Conservation (phyloP, 192 early-diverging fungal species). For the Podila horticola region DNA sequence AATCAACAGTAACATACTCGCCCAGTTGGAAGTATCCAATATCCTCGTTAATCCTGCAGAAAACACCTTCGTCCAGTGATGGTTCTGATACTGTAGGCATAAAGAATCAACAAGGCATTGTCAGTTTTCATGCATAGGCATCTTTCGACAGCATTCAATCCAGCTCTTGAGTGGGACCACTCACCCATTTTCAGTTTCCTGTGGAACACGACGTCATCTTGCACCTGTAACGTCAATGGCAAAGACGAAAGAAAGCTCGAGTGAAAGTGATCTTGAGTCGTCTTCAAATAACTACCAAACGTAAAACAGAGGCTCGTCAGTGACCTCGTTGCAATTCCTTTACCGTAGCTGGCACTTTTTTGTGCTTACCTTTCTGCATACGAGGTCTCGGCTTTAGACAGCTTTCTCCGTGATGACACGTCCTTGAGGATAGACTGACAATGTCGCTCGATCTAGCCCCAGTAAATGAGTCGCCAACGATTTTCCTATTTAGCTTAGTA, state of each 20-base stretch:
- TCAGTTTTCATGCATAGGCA: background rate
- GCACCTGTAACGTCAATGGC: conserved; percentile 59
- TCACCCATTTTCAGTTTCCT: conserved; percentile 44
- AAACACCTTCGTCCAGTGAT: conserved; percentile 69
- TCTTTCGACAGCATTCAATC: background rate
- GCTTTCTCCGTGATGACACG: conserved; percentile 27
- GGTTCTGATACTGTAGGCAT: conserved; percentile 56
- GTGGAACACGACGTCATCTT: conserved; percentile 55
- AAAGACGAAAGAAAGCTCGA: conserved; percentile 59
- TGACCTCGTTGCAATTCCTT: too few relatives aligned
- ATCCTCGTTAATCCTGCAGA: conserved; percentile 61
- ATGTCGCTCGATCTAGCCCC: conserved; percentile 67
- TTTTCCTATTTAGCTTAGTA: too few relatives aligned
- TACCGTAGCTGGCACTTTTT: background rate
- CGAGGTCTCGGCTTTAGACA: conserved; percentile 63
- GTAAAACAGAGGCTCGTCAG: background rate
- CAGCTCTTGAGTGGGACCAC: background rate
- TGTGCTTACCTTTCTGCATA: conserved; percentile 56
- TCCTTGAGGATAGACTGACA: conserved; percentile 55
- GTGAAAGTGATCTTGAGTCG: conserved; percentile 58
- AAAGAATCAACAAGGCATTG: background rate
- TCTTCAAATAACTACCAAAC: conserved; percentile 58
- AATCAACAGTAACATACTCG: conserved; percentile 18
- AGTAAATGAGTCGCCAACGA: background rate
- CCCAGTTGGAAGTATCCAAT: conserved; percentile 64